Conservation (phyloP, 2,329 filamentous ascomycete genomes). For the Aspergillus neoniger region DNA sequence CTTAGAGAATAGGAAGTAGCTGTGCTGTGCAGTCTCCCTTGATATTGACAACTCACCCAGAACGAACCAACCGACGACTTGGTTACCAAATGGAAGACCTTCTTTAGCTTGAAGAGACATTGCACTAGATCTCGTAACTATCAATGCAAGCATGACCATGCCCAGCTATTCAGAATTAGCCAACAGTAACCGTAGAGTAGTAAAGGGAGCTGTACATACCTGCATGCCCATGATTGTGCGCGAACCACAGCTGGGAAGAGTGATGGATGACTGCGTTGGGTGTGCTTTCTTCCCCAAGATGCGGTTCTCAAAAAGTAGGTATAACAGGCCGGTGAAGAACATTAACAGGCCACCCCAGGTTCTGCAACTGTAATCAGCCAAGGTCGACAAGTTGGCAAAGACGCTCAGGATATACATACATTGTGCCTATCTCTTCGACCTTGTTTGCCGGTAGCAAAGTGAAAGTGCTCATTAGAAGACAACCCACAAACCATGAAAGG, state of each 20-base stretch:
- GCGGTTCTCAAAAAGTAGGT: conserved; percentile 75
- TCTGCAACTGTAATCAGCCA: conserved; percentile 45
- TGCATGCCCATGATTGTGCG: conserved; percentile 51
- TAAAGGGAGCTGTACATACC: conserved; percentile 27
- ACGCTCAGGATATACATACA: conserved; percentile 58
- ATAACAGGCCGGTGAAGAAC: conserved; percentile 72
- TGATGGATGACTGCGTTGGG: conserved; percentile 15
- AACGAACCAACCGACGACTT: conserved; percentile 80
- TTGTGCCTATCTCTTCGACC: conserved; percentile 70
- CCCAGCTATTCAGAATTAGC: conserved; percentile 58
- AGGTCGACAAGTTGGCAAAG: not conserved
- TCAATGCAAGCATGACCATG: conserved; percentile 74
- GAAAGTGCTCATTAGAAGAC: conserved; percentile 82
- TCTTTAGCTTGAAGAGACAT: conserved; percentile 79
- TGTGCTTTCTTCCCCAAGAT: conserved; percentile 50
- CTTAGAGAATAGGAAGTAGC: not conserved
- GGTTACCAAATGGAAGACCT: conserved; percentile 83
- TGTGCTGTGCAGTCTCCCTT: not conserved
- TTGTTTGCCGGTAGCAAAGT: conserved; percentile 88
- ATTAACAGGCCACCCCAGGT: conserved; percentile 76
- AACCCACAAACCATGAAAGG: conserved; percentile 73
- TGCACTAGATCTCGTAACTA: conserved; percentile 85
- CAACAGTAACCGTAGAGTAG: not conserved
- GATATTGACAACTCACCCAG: conserved; percentile 57
- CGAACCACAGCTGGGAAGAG: conserved; percentile 35